Conservation (phyloP, 2,329 filamentous ascomycete genomes). For the Sporothrix dimorphospora region DNA sequence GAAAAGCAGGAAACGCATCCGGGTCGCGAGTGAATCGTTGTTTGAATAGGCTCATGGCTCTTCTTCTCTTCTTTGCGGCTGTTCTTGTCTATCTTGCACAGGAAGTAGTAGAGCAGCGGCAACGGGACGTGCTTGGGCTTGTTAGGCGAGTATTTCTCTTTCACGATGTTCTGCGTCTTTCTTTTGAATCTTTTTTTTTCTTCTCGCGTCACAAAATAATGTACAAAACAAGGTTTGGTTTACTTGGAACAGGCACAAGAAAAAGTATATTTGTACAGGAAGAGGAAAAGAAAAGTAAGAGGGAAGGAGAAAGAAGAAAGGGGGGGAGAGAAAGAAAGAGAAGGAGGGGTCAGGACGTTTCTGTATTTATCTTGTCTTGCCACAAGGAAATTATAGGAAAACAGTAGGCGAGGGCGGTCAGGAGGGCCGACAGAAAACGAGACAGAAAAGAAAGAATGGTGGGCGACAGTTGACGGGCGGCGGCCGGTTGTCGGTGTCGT, state of each 20-base stretch:
- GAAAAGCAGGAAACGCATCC: slow-evolving; percentile 77
- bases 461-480: background rate
- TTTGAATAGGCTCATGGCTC: slow-evolving; percentile 57
- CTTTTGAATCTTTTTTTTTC: background rate
- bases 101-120: background rate
- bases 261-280: background rate
- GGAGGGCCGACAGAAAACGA: background rate
- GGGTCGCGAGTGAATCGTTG: slow-evolving; percentile 60
- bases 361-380: slow-evolving; percentile 5
- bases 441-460: background rate
- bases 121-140: background rate
- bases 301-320: background rate
- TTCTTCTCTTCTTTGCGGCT: background rate
- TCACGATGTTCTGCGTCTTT: background rate
- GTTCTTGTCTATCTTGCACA: background rate
- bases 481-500: background rate
- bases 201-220: background rate
- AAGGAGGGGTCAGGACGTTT: slow-evolving; percentile 9
- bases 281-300: background rate
- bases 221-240: background rate
- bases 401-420: background rate
- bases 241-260: slow-evolving; percentile 14
- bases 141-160: background rate
- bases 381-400: background rate
- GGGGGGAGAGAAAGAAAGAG: background rate